These are phyloP conservation scores for Jackrogersella minutella DNA, from an alignment of 495 filamentous ascomycete species.

Conservation along the genomic window DNA sequence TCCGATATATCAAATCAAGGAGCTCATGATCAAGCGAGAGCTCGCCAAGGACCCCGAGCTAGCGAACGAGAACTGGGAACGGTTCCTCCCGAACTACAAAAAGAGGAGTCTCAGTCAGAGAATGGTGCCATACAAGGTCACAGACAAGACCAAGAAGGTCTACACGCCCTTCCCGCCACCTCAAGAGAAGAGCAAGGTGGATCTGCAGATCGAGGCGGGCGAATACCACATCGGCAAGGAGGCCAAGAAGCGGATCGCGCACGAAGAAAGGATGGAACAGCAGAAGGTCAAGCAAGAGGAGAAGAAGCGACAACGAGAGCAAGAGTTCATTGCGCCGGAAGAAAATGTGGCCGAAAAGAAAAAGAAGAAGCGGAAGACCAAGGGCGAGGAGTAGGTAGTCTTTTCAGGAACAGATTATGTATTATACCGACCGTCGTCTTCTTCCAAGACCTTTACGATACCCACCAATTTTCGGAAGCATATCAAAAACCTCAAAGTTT, in stretches of 20 bases:
- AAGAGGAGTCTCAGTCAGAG: constrained; percentile 90
- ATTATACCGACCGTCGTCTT: constrained; percentile 16
- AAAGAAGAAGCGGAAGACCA: constrained; percentile 64
- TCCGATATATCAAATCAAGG: constrained; percentile 93
- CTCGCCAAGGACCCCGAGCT: constrained; percentile 94
- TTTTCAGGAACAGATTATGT: background rate
- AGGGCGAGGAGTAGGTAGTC: constrained; percentile 54
- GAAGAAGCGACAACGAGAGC: constrained; percentile 83
- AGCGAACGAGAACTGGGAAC: constrained; percentile 88
- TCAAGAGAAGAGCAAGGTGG: constrained; percentile 81
- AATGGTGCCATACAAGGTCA: constrained; percentile 81
- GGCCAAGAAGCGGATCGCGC: constrained; percentile 82
- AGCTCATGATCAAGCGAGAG: constrained; percentile 98
- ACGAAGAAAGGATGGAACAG: constrained; percentile 80
- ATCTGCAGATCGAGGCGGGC: constrained; percentile 96
- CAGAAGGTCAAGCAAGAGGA: constrained; percentile 86
- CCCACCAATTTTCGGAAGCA: constrained; percentile 17
- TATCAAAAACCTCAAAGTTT: background rate
- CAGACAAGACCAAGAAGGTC: constrained; percentile 90
- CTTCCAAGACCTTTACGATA: constrained; percentile 26
- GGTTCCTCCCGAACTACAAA: constrained; percentile 98
- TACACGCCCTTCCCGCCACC: constrained; percentile 81
- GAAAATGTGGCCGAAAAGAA: constrained; percentile 70
- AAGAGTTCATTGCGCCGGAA: constrained; percentile 84
- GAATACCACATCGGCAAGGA: constrained; percentile 96